These are phyloP conservation scores for Funneliformis mosseae DNA, from an alignment of 192 early-diverging fungal genomes.

Conservation along the genomic window DNA sequence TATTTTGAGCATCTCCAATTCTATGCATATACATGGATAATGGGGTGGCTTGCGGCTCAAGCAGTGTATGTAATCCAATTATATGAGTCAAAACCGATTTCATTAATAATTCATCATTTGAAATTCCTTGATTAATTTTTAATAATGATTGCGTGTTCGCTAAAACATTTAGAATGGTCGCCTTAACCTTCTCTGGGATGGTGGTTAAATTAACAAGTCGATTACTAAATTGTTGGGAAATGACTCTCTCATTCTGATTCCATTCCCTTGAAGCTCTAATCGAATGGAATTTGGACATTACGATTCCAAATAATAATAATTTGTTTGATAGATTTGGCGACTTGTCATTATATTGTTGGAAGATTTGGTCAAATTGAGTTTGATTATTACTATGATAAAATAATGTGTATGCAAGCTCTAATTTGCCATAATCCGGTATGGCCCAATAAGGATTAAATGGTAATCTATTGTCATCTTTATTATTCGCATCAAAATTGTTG, in stretches of 20 bases:
- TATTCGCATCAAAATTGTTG: not conserved
- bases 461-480: not conserved
- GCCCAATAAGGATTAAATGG: slow-evolving; percentile 34
- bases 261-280: slow-evolving; percentile 25
- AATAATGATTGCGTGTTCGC: not conserved
- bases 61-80: slow-evolving; percentile 15
- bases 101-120: slow-evolving; percentile 15
- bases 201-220: not conserved
- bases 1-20: not conserved
- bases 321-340: not conserved
- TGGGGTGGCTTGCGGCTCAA: not conserved
- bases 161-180: not conserved
- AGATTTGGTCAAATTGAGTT: not conserved
- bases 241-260: not conserved
- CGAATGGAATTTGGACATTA: not conserved
- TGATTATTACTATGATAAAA: not conserved
- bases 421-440: not conserved
- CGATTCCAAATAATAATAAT: slow-evolving; percentile 5
- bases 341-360: not conserved
- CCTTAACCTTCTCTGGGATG: not conserved
- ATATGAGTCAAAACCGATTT: slow-evolving; percentile 25
- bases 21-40: slow-evolving; percentile 18
- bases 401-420: not conserved
- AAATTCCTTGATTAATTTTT: not conserved
- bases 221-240: not conserved